phyloP scores from a whole-genome alignment of 148 eudicot genomes.

The Spergularia bocconei region DNA sequence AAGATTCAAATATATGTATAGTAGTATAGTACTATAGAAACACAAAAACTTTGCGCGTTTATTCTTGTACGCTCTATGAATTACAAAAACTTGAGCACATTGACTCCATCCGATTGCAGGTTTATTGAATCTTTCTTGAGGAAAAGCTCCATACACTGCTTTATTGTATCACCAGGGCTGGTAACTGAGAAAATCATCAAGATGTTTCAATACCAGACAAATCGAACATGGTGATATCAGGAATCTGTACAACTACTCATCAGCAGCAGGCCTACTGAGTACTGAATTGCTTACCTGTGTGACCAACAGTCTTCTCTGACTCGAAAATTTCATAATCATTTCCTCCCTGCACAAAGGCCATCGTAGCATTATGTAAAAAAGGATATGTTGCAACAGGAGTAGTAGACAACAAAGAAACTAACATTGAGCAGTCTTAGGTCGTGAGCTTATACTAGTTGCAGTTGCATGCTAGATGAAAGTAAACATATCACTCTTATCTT shows the following conservation, averaged over 20 bases:
- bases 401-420: too few species aligned
- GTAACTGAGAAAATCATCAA: constrained; percentile 47
- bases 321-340: constrained; percentile 85
- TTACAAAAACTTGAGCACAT: constrained; percentile 4
- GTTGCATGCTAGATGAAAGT: too few species aligned
- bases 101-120: not conserved
- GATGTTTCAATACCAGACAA: not conserved
- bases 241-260: not conserved
- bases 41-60: not conserved
- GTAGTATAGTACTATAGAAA: not conserved
- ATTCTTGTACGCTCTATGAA: not conserved
- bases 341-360: constrained; percentile 62
- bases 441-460: too few species aligned
- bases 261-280: not conserved
- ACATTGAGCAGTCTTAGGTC: too few species aligned
- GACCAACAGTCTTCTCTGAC: constrained; percentile 81
- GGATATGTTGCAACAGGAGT: not conserved
- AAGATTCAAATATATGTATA: not conserved
- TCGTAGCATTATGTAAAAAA: not conserved
- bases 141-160: constrained; percentile 23
- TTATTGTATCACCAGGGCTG: constrained; percentile 78
- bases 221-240: too few species aligned
- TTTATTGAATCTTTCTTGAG: constrained; percentile 39
- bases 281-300: constrained; percentile 61
- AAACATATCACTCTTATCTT: not conserved